Evolutionary conservation across 306 rosid species (phyloP).

Genomic region (Corylus heterophylla): DNA sequence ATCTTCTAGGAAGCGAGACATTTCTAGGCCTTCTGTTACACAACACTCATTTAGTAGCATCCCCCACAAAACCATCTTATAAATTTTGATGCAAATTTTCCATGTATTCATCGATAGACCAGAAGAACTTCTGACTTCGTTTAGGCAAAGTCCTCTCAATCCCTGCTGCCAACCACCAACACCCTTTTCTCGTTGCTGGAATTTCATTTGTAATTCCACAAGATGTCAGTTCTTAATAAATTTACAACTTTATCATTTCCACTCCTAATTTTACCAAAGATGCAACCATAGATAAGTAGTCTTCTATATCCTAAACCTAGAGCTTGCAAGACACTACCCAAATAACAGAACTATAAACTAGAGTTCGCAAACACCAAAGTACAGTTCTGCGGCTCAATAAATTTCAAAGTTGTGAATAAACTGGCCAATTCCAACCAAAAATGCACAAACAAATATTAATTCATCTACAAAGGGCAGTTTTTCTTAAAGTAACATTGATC

Average conservation of each 20-base stretch:
- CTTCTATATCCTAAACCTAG: neutral
- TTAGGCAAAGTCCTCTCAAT: neutral
- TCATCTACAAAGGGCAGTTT: neutral
- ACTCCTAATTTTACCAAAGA: neutral
- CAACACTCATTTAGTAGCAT: neutral
- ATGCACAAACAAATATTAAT: neutral
- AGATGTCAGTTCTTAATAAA: neutral
- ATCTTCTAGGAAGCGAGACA: neutral
- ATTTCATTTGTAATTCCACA: neutral
- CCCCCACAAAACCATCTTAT: neutral
- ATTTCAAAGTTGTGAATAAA: neutral
- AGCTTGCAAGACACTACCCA: neutral
- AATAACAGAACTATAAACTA: neutral
- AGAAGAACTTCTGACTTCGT: neutral
- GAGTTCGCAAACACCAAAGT: neutral
- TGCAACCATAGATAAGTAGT: neutral
- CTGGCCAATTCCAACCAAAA: neutral
- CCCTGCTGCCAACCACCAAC: neutral
- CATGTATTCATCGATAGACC: neutral
- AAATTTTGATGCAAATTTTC: neutral
- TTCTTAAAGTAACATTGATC: neutral
- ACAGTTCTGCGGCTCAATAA: neutral
- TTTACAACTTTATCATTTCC: neutral
- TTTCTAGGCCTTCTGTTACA: neutral
- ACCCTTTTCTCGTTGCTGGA: neutral